Evolutionary conservation across 768 basidiomycete species (phyloP).

Genomic region (Termitomyces sp.): DNA sequence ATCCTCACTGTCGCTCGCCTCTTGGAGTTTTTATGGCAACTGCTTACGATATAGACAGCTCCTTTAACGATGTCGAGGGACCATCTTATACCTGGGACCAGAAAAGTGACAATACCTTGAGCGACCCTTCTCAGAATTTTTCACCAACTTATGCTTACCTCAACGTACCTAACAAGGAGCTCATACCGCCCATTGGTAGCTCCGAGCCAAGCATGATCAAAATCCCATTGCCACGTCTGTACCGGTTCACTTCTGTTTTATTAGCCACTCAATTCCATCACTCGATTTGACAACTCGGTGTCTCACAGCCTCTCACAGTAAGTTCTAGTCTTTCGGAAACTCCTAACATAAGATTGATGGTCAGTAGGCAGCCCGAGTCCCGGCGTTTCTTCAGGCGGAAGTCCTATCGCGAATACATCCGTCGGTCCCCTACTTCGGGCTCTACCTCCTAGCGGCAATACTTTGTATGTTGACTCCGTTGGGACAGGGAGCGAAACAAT

Average conservation of each 20-base stretch:
- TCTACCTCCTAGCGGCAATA: neutral
- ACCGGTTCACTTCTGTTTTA: neutral
- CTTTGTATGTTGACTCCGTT: neutral
- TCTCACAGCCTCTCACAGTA: neutral
- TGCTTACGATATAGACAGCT: neutral
- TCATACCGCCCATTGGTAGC: neutral
- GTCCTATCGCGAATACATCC: neutral
- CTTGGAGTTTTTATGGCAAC: slow-evolving; percentile 1
- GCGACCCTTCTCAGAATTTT: neutral
- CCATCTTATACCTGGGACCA: neutral
- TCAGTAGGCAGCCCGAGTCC: neutral
- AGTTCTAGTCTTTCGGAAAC: neutral
- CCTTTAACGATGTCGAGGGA: neutral
- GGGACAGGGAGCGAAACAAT: neutral
- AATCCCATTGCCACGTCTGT: neutral
- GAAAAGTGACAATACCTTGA: neutral
- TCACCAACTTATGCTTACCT: neutral
- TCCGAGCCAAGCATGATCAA: neutral
- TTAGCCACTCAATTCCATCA: neutral
- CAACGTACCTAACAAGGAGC: neutral
- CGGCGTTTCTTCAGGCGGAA: neutral
- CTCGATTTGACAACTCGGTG: neutral
- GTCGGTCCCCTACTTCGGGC: neutral
- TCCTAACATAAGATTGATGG: neutral
- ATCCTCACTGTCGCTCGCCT: slow-evolving; percentile 1